Evolutionary conservation across 345 rosid species (phyloP), one percentile per base, ranked within the genome.

Genomic region (Stellera chamaejasme): DNA sequence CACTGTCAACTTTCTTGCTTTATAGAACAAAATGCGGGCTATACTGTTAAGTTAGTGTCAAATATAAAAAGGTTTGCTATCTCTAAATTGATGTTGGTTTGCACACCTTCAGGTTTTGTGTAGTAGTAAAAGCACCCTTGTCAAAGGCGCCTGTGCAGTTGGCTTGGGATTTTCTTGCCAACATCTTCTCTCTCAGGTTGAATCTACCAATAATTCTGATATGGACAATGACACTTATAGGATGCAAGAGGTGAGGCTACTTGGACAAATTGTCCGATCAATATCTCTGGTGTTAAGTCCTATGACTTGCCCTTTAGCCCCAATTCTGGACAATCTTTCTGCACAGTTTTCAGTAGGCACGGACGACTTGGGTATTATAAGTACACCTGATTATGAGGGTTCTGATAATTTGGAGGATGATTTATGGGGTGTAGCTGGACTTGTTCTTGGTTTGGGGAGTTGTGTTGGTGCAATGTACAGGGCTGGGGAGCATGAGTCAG

Each of bases 131-230:
- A 92, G 88, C 75, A 67, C 71, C 63, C 85, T 88, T 58, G 93
- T 88, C 52, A 92, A 77, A 79, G 98, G 98, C 70, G 90, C 96
- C 27, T 92, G 95, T 70, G 98, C 87, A 45, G 62, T 92, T 77
- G 92, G 96, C 72, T 77, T 88, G 70, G 98, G 96, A 39, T 80
- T 82, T 69, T 69, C 88, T 67, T 80, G 93, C 74, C 87, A 92
- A 77, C 90, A 78, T 64, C 88, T 88, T 61, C 81, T 84, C 55
- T 72, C 80, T 28, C 66, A 85, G 66, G 69, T 60, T 55, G 80
- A 73, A 65, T 60, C 76, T 65, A 58, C 79, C 59, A 84, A 65
- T 59, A 66, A 55, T 66, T 52, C 66, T 70, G 68, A 61, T 65
- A 43, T 63, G 52, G 85, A 79, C 56, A 73, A 71, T 48, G 82